Conservation (phyloP, 177 flowering plant species). For the Telopea speciosissima region DNA sequence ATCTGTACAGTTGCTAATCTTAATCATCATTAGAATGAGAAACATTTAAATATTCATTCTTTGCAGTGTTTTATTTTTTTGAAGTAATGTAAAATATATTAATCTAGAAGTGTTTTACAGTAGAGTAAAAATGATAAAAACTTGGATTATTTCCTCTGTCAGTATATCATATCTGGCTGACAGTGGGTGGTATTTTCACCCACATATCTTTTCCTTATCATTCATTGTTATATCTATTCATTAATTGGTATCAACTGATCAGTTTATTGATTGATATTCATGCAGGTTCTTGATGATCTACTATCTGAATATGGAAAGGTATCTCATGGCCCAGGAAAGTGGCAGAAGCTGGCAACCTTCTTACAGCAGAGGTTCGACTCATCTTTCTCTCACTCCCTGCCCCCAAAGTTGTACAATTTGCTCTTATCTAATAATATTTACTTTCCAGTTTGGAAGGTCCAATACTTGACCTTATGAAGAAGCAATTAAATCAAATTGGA, state of each 20-base stretch:
- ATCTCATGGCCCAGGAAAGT: slow-evolving; percentile 88
- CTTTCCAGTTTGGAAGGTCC: slow-evolving; percentile 88
- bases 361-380: slow-evolving; percentile 68
- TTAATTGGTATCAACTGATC: background rate
- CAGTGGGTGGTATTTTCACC: too few species aligned
- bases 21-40: background rate
- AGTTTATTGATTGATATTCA: slow-evolving; percentile 1
- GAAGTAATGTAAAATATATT: background rate
- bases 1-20: background rate
- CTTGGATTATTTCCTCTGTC: too few species aligned
- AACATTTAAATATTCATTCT: background rate
- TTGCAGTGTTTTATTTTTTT: too few species aligned
- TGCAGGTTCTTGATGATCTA: slow-evolving; percentile 76
- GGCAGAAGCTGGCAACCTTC: slow-evolving; percentile 68
- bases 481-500: slow-evolving; percentile 60
- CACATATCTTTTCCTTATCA: too few species aligned
- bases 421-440: background rate
- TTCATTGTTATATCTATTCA: too few species aligned
- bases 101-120: too few species aligned
- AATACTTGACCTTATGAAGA: slow-evolving; percentile 61
- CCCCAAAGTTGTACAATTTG: background rate
- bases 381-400: background rate
- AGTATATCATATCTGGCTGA: too few species aligned
- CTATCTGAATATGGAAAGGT: slow-evolving; percentile 70
- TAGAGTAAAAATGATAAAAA: too few species aligned